Conservation (phyloP, 164 flowering plant species). For the Stephania yunnanensis region DNA sequence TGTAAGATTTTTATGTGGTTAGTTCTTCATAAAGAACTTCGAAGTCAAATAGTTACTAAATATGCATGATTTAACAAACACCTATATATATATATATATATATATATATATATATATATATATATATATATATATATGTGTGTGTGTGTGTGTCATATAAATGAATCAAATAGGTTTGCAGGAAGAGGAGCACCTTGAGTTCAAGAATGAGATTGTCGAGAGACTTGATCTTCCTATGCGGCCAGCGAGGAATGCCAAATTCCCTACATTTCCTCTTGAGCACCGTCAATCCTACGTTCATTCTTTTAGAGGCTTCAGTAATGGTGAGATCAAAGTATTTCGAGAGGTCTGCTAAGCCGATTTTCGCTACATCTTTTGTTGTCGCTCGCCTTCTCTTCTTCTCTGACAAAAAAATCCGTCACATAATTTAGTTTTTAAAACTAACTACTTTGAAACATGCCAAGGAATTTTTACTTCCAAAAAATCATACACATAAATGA, state of each 20-base stretch:
- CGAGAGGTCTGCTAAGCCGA: constrained; percentile 43
- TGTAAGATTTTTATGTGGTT: not conserved
- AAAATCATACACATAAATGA: not conserved
- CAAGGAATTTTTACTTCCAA: not conserved
- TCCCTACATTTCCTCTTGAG: constrained; percentile 66
- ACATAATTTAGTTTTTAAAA: not conserved
- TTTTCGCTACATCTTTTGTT: constrained; percentile 33
- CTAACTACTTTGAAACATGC: not conserved
- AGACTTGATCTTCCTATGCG: constrained; percentile 65
- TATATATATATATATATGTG: no score
- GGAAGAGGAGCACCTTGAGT: constrained; percentile 41
- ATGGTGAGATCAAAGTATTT: constrained; percentile 60
- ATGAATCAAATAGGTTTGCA: not conserved
- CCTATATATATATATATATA: no score
- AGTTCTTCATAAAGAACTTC: not conserved
- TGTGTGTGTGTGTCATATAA: not conserved
- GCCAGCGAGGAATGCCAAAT: constrained; percentile 70
- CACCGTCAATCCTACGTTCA: constrained; percentile 56
- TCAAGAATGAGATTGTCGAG: constrained; percentile 54
- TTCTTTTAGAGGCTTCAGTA: constrained; percentile 47
- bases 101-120: no score
- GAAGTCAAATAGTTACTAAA: not conserved
- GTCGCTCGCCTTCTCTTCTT: constrained; percentile 46
- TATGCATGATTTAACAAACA: not conserved
- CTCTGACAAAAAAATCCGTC: not conserved